These are phyloP conservation scores for Nannochloropsis gaditana DNA, from an alignment of 108 stramenopile species.

Conservation along the genomic window DNA sequence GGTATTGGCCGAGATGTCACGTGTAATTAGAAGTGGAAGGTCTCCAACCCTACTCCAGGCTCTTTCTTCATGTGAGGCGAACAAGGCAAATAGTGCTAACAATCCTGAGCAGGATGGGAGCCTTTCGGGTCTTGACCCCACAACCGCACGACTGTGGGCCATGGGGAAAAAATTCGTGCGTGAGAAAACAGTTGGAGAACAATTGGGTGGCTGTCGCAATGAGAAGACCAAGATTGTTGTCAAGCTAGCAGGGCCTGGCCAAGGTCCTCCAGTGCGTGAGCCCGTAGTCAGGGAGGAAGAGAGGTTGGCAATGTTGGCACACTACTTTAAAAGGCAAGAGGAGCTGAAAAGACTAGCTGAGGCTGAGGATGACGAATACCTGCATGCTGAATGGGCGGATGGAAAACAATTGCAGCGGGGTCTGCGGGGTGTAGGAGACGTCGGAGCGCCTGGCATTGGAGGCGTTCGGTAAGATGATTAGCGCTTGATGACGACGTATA, in stretches of 20 bases:
- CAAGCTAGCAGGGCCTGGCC: slow-evolving; percentile 64
- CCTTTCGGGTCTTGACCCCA: slow-evolving; percentile 57
- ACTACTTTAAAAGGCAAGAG: slow-evolving; percentile 81
- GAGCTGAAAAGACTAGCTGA: slow-evolving; percentile 68
- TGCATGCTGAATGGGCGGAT: slow-evolving; percentile 73
- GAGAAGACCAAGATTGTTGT: slow-evolving; percentile 77
- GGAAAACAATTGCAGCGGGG: slow-evolving; percentile 64
- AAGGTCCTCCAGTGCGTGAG: slow-evolving; percentile 72
- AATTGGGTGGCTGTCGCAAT: slow-evolving; percentile 64
- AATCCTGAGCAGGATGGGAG: slow-evolving; percentile 41
- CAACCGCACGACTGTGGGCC: slow-evolving; percentile 67
- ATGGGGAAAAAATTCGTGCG: slow-evolving; percentile 71
- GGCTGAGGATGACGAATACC: slow-evolving; percentile 74
- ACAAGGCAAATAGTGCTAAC: background rate
- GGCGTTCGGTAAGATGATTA: background rate
- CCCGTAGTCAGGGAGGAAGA: slow-evolving; percentile 74
- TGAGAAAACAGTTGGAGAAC: slow-evolving; percentile 60
- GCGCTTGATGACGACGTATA: no score
- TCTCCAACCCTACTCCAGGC: slow-evolving; percentile 38
- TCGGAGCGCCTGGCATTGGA: slow-evolving; percentile 47
- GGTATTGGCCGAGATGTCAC: slow-evolving; percentile 60
- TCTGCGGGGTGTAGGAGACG: slow-evolving; percentile 41
- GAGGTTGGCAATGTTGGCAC: slow-evolving; percentile 82
- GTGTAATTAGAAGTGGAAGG: slow-evolving; percentile 55
- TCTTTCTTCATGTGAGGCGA: background rate